These are phyloP conservation scores for Neoscytalidium dimidiatum DNA, from an alignment of 2,329 filamentous ascomycete species.

Conservation along the genomic window DNA sequence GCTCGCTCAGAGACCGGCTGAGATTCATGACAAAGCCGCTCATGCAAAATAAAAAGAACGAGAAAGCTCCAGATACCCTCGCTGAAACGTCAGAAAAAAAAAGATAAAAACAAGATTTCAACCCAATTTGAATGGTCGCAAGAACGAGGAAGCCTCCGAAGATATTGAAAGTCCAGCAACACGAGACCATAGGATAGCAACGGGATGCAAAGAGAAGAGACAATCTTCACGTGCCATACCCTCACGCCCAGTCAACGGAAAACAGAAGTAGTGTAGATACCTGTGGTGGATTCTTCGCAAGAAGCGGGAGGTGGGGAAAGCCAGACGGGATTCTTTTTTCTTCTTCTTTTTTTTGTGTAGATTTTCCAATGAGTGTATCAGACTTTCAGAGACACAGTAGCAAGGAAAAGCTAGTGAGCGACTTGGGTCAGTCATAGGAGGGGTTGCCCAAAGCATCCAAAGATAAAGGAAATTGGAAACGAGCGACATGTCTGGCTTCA, in stretches of 20 bases:
- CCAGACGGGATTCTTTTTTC: slow-evolving; percentile 4
- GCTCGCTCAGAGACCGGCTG: slow-evolving; percentile 24
- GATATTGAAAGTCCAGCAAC: background rate
- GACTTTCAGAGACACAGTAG: background rate
- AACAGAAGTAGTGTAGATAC: slow-evolving; percentile 1
- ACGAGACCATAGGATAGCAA: background rate
- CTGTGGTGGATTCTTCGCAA: background rate
- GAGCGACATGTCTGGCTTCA: slow-evolving; percentile 18
- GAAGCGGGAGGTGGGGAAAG: background rate
- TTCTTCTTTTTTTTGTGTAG: background rate
- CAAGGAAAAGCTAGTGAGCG: slow-evolving; percentile 16
- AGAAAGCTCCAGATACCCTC: background rate
- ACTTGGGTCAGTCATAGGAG: slow-evolving; percentile 13
- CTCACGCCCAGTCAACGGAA: background rate
- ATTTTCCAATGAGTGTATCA: background rate
- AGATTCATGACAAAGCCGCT: slow-evolving; percentile 6
- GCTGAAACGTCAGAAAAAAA: background rate
- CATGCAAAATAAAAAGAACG: background rate
- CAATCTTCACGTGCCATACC: background rate
- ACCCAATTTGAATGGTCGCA: background rate
- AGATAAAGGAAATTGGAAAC: slow-evolving; percentile 14
- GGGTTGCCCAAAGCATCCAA: background rate
- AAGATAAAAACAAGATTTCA: background rate
- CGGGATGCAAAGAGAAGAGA: background rate
- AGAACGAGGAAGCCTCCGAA: background rate